Evolutionary conservation across 1,284 basidiomycete genomes (phyloP), one percentile per base, ranked within the genome.

Genomic region (Phellopilus nigrolimitatus): DNA sequence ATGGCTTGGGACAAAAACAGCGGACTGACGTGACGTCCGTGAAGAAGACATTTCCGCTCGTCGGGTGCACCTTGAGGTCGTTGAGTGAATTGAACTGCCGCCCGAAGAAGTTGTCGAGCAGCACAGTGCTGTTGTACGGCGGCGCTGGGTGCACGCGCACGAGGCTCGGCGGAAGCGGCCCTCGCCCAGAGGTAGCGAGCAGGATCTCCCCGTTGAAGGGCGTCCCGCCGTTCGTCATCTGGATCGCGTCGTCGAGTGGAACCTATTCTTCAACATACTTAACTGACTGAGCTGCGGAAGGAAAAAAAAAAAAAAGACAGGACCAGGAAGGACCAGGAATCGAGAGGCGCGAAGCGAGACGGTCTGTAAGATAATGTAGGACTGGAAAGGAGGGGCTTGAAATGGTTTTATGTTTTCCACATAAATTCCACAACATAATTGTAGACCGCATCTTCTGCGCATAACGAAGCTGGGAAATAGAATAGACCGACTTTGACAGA

Each of bases 11-110:
- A 36, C 44, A 4, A 17, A n/a, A 42, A 8, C 15, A 10, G 46
- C 13, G 4, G n/a, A 71, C 78, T 34, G 59, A 88, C 79, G 66
- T 70, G 5, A 75, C 73, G 62, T 91, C 89, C 0, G 82, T 86
- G 66, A 88, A 88, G 67, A 82, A 88, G 8, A 88, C 62, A 41
- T 75, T 76, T 12, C 77, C 78, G 46, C 73, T 80, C n/a, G 56
- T 60, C 0, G 83, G 83, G 54, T 88, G 83, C 3, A 90, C 70
- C 60, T 84, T 88, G 52, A 84, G 69, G 61, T 92, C 89, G 63
- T 91, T 90, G 47, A 90, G 66, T 1, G 86, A 86, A 67, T 87
- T 89, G 69, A 91, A 92, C 60, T 90, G 86, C 7, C 85, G 71
- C 2, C 88, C 88, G 59, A 77, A 84, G 62, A 72, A 84, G 66